A percentile compares a stretch with the other conserved stretches of the same genome.
These are phyloP conservation scores for Pleurotus eryngii DNA, from an alignment of 768 basidiomycete genomes.

Conservation along the genomic window DNA sequence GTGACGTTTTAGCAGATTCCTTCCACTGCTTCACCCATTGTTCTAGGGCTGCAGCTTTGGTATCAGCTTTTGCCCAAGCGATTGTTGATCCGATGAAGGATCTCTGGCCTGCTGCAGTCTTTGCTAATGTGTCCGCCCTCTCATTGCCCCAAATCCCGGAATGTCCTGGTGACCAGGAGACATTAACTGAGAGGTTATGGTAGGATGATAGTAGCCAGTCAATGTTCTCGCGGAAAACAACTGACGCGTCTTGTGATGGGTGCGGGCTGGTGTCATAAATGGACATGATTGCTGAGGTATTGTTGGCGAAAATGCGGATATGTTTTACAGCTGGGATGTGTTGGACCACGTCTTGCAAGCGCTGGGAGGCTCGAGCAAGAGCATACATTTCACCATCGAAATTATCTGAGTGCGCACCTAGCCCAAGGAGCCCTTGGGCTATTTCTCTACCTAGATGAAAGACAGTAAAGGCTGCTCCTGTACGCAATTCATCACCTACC, in stretches of 20 bases:
- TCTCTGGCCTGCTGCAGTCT: constrained; percentile 14
- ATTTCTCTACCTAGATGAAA: constrained; percentile 16
- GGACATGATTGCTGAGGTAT: constrained; percentile 15
- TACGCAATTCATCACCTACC: too few species aligned
- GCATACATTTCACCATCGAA: constrained; percentile 25
- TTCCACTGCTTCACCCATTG: constrained; percentile 17
- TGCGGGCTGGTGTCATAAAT: constrained; percentile 16
- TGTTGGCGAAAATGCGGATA: constrained; percentile 23
- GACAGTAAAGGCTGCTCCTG: constrained; percentile 15
- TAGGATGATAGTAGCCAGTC: too few species aligned
- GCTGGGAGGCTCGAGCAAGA: constrained; percentile 14
- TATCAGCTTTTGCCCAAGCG: constrained; percentile 11
- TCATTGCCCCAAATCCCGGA: constrained; percentile 18
- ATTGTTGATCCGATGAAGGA: constrained; percentile 9
- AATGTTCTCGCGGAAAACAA: constrained; percentile 4
- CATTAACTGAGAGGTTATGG: too few species aligned
- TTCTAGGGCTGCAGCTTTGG: constrained; percentile 5
- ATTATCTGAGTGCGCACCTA: constrained; percentile 23
- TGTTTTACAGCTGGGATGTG: constrained; percentile 11
- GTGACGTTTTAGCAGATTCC: too few species aligned
- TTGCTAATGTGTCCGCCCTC: constrained; percentile 21
- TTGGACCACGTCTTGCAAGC: constrained; percentile 6
- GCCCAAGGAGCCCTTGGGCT: constrained; percentile 9
- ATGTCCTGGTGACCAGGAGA: constrained; percentile 23
- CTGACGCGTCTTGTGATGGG: constrained; percentile 13